Conservation (phyloP, 2,329 filamentous ascomycete genomes). For the Neonectria punicea region DNA sequence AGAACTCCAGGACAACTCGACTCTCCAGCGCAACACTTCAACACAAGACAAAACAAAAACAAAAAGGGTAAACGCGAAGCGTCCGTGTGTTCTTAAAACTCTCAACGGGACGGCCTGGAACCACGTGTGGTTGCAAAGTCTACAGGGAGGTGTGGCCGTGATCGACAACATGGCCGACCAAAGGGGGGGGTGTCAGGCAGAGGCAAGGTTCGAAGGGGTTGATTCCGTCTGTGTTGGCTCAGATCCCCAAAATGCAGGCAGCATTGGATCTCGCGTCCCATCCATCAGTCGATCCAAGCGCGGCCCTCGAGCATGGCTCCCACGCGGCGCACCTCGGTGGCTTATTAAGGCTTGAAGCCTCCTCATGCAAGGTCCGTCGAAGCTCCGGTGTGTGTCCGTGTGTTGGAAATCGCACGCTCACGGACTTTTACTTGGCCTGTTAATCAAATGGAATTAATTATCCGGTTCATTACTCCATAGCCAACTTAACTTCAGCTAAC, state of each 20-base stretch:
- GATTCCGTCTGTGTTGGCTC: too few species aligned
- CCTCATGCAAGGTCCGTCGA: not conserved
- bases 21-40: too few species aligned
- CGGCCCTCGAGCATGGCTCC: slow-evolving; percentile 11
- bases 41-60: too few species aligned
- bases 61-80: not conserved
- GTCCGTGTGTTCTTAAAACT: slow-evolving; percentile 9
- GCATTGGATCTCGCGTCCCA: not conserved
- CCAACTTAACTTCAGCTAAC: not conserved
- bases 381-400: not conserved
- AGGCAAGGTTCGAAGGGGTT: not conserved
- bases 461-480: too few species aligned
- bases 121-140: slow-evolving; percentile 24
- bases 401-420: too few species aligned
- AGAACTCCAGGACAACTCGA: too few species aligned
- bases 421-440: too few species aligned
- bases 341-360: slow-evolving; percentile 14
- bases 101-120: slow-evolving; percentile 14
- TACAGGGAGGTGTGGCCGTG: not conserved
- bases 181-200: too few species aligned
- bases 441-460: too few species aligned
- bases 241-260: too few species aligned
- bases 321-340: slow-evolving; percentile 21
- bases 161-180: not conserved
- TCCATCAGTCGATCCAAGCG: not conserved